Conservation (phyloP, 1,284 basidiomycete species). For the Ganoderma boninense region DNA sequence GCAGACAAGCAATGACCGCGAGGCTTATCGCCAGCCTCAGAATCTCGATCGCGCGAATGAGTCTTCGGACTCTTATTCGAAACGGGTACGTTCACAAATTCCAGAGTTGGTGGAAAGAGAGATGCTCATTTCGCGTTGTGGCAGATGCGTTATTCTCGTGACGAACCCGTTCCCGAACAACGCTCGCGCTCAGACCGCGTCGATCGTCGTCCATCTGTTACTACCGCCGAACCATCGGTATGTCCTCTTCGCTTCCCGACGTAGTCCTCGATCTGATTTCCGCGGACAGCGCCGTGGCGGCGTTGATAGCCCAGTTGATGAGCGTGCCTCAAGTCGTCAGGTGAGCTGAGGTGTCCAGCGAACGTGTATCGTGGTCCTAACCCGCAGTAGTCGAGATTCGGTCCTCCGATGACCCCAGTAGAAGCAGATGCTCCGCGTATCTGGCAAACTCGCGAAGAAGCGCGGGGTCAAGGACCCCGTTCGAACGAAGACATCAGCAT, state of each 20-base stretch:
- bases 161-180: conserved; percentile 7
- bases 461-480: conserved; percentile 2
- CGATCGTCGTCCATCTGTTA: conserved; percentile 21
- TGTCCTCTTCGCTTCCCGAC: conserved; percentile 2
- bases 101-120: not conserved
- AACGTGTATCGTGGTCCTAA: not conserved
- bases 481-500: not conserved
- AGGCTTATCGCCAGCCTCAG: conserved; percentile 11
- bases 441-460: conserved; percentile 10
- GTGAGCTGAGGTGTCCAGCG: not conserved
- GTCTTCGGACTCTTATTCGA: conserved; percentile 11
- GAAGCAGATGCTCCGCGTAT: not conserved
- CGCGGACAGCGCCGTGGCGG: conserved; percentile 18
- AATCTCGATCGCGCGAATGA: conserved; percentile 1
- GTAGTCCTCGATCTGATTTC: not conserved
- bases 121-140: not conserved
- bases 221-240: conserved; percentile 19
- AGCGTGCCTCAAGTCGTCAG: conserved; percentile 7
- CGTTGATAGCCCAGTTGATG: conserved; percentile 7
- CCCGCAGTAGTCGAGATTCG: conserved; percentile 3
- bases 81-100: conserved; percentile 15
- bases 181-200: conserved; percentile 17
- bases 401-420: conserved; percentile 8
- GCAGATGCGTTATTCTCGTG: conserved; percentile 9
- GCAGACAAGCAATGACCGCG: conserved; percentile 13